Percentiles rank a stretch among this genome's conserved stretches.
Conservation (phyloP, 495 filamentous ascomycete species). For the Cercophora scortea region DNA sequence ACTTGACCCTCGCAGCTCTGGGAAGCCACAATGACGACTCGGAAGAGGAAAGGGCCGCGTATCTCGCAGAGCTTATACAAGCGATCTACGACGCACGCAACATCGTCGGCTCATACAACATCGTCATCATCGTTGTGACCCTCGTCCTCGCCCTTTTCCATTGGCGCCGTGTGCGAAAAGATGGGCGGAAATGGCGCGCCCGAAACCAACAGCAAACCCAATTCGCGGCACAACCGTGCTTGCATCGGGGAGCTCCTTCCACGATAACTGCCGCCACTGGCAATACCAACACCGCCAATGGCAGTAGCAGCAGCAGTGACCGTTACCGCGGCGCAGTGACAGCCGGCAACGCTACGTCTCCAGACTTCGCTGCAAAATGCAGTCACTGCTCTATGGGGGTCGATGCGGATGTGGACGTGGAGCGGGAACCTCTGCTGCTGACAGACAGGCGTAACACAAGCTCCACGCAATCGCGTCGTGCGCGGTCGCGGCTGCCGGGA, state of each 20-base stretch:
- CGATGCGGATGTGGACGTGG: slow-evolving; percentile 4
- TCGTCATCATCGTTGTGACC: slow-evolving; percentile 23
- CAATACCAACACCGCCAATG: neutral
- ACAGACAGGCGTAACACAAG: neutral
- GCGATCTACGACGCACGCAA: slow-evolving; percentile 24
- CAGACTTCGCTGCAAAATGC: neutral
- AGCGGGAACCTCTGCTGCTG: slow-evolving; percentile 13
- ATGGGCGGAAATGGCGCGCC: slow-evolving; percentile 13
- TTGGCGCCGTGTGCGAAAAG: slow-evolving; percentile 10
- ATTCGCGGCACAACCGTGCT: too few relatives aligned
- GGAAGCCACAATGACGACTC: too few relatives aligned
- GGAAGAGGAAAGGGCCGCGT: slow-evolving; percentile 18
- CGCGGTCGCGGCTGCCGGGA: too few relatives aligned
- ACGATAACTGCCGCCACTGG: neutral
- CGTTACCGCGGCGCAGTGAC: too few relatives aligned
- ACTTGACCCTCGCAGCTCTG: neutral
- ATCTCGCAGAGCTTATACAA: slow-evolving; percentile 23
- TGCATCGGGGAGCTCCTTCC: neutral
- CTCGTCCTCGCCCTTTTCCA: slow-evolving; percentile 19
- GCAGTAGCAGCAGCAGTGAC: neutral
- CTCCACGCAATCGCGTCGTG: too few relatives aligned
- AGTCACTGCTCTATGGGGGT: too few relatives aligned
- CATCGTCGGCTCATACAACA: slow-evolving; percentile 28
- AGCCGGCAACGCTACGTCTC: slow-evolving; percentile 1
- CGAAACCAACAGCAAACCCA: neutral